Conservation (phyloP, 345 rosid species). For the Excoecaria agallocha region DNA sequence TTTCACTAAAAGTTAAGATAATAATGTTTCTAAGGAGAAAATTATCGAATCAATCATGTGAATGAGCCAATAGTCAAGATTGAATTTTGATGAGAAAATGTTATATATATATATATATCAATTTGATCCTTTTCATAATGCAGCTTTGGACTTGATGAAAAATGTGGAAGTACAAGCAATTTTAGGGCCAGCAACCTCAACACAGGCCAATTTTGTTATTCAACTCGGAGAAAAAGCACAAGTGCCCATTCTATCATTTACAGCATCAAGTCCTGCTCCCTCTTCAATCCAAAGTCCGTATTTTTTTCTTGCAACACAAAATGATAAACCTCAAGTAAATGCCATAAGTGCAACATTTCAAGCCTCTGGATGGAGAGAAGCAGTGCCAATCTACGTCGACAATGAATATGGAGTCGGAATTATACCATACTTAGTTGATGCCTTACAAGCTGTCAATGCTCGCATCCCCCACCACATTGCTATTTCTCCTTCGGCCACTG, state of each 20-base stretch:
- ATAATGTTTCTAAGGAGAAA: no score
- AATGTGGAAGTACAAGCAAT: slow-evolving; percentile 52
- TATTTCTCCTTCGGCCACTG: slow-evolving; percentile 22
- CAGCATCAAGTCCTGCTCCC: slow-evolving; percentile 41
- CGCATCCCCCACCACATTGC: slow-evolving; percentile 23
- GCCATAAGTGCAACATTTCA: slow-evolving; percentile 34
- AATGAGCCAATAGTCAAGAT: background rate
- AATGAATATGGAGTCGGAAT: slow-evolving; percentile 35
- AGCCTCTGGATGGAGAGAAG: slow-evolving; percentile 36
- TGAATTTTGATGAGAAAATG: background rate
- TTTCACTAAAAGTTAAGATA: no score
- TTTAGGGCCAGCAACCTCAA: slow-evolving; percentile 50
- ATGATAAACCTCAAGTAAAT: slow-evolving; percentile 40
- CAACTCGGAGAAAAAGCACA: slow-evolving; percentile 32
- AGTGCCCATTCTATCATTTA: slow-evolving; percentile 54
- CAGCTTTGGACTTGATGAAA: slow-evolving; percentile 42
- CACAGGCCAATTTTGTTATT: slow-evolving; percentile 40
- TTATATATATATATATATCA: no score
- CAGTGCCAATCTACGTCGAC: slow-evolving; percentile 36
- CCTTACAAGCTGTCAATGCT: slow-evolving; percentile 25
- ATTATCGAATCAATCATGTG: no score
- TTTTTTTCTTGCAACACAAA: slow-evolving; percentile 37
- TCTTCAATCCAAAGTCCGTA: slow-evolving; percentile 23
- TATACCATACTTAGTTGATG: slow-evolving; percentile 30
- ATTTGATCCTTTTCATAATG: no score